Base-by-base conservation (phyloP, 176 grass and related monocot species). In the Leersia perrieri region DNA sequence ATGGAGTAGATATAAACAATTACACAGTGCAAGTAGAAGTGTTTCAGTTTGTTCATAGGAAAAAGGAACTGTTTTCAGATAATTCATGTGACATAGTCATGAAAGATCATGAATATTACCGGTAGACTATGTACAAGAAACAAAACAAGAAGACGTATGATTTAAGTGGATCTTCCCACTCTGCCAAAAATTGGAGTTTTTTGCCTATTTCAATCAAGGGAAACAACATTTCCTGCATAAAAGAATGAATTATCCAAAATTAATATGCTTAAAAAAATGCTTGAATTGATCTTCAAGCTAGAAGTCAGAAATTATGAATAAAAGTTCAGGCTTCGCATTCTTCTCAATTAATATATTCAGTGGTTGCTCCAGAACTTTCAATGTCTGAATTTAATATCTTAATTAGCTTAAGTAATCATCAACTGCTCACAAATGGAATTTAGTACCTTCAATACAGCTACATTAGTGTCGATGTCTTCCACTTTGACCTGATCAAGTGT, bases 121-220 rank as follows among this genome's bases (percentile, higher is more conserved):
- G 93, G 75, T 88, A 93, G 63, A 86, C 60, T 69, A 90, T 55
- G 87, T 86, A 99, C 51, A 99, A 79, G 27, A 95, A 83, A 31
- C 88, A 76, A 51, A 93, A 60, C 65, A 99, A 83, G 87, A 99
- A 89, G 20, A 89, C 84, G 16, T 79, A 82, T 79, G 92, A 99
- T 86, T 95, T 95, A 15, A 95, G 87, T 47, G 84, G 84, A 75
- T 99, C 92, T 84, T 95, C 90, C 90, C 96, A 99, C 57, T 91
- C 88, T 0, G 83, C 84, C 84, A 99, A 84, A 86, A 65, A 81
- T 40, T 76, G 30, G 61, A 95, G 81, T 33, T 49, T 26, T 86
- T 93, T 94, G 28, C 90, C 92, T 74, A 99, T 79, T 88, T 95
- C 82, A 61, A 93, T 81, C 73, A 93, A 88, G 72, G 96, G 96